Conservation (phyloP, 768 basidiomycete species). For the Lyophyllum shimeji region DNA sequence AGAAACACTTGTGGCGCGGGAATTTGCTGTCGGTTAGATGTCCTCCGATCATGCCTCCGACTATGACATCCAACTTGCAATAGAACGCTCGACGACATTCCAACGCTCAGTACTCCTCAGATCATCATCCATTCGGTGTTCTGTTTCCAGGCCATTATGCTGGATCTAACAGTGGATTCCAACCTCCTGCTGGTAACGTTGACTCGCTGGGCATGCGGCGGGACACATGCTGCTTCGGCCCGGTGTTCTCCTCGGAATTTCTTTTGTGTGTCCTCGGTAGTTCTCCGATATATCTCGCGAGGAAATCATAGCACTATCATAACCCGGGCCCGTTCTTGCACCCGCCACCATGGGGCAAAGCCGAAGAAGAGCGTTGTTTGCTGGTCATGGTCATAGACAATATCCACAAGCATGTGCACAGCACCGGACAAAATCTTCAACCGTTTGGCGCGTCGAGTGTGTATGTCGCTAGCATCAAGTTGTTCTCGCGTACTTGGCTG, state of each 20-base stretch:
- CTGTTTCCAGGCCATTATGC: too few species aligned
- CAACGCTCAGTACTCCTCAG: background rate
- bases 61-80: background rate
- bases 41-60: conserved; percentile 3
- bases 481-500: too few species aligned
- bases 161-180: too few species aligned
- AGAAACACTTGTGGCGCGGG: conserved; percentile 23
- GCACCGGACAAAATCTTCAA: too few species aligned
- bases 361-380: background rate
- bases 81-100: background rate
- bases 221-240: too few species aligned
- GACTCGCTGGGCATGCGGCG: too few species aligned
- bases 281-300: background rate
- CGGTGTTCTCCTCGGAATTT: background rate
- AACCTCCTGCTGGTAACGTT: too few species aligned
- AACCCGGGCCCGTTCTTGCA: background rate
- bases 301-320: too few species aligned
- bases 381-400: background rate
- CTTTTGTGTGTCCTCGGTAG: background rate
- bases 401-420: background rate
- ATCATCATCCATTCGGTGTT: too few species aligned
- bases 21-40: conserved; percentile 5
- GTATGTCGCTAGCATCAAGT: too few species aligned
- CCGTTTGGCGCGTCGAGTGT: too few species aligned
- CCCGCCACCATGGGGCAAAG: too few species aligned